Base-by-base conservation (phyloP, 305 asterid species). In the Andrographis paniculata region DNA sequence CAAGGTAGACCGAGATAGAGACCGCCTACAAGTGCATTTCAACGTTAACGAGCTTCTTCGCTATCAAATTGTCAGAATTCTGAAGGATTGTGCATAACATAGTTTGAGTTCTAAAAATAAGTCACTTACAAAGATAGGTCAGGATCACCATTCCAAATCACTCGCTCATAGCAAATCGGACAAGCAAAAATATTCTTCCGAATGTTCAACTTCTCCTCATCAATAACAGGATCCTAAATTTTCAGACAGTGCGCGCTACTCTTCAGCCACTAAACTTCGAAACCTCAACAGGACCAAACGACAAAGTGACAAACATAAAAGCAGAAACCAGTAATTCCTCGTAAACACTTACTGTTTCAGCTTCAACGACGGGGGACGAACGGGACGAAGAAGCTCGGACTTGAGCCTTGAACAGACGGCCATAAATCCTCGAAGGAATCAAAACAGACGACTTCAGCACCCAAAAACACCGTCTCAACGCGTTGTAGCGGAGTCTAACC, bases 131-230 rank as follows among this genome's bases (percentile, higher is more conserved):
- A 22, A 22, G 80, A 69, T 53, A 67, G 57, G 44, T 65, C 48
- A 3, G 71, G 42, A 21, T 63, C 69, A 48, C 69, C 65, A 12
- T 55, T 62, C 73, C 69, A 72, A 57, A 55, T 50, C 48, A 83
- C 49, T 21, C 65, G 71, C 20, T 70, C 61, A 20, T 63, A 76
- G 78, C 96, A 83, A 69, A 87, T 78, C 18, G 96, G 87, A 62
- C 96, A 87, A 41, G 96, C 89, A 56, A 87, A 64, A 41, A 75
- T 33, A 33, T 33, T 33, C 38, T 33, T 33, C 14, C 38, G 38
- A 33, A 10, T 33, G n/a, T 13, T 69, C 68, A 69, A 50, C 56
- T 67, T 65, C 14, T 56, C 43, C 63, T 72, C 87, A 16, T 78
- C 85, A 53, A 59, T 13, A 33, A 33, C 38, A 9, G n/a, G 45